Percentiles rank a stretch among this genome's conserved stretches.
These are phyloP conservation scores for Sclerospora graminicola DNA, from an alignment of 352 stramenopile species.

Conservation along the genomic window DNA sequence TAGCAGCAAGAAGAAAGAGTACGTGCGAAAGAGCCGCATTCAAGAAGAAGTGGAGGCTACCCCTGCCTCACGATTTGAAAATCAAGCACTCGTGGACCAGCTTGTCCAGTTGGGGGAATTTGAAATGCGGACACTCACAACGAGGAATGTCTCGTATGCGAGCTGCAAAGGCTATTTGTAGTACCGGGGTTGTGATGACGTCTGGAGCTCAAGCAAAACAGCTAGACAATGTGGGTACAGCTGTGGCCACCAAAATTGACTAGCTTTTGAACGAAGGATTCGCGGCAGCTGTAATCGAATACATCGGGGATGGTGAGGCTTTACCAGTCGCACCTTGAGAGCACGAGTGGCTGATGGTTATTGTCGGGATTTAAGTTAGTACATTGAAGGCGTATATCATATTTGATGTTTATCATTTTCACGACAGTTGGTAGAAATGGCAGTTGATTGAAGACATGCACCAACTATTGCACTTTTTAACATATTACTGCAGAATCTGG, in stretches of 20 bases:
- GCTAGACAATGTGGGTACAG: conserved; percentile 37
- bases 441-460: conserved; percentile 11
- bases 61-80: conserved; percentile 27
- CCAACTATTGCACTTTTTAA: neutral
- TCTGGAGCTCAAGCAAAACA: conserved; percentile 45
- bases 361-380: neutral
- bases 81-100: conserved; percentile 52
- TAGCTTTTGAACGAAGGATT: conserved; percentile 44
- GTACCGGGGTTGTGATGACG: conserved; percentile 32
- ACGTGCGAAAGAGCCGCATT: conserved; percentile 24
- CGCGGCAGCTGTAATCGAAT: conserved; percentile 36
- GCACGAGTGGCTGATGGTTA: neutral
- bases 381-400: too few relatives aligned
- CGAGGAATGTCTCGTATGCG: conserved; percentile 43
- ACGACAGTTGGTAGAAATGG: neutral
- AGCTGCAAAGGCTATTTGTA: conserved; percentile 44
- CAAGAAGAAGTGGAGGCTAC: conserved; percentile 32
- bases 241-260: conserved; percentile 47
- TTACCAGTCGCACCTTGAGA: conserved; percentile 9
- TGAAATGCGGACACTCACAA: conserved; percentile 42
- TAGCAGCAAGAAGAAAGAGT: conserved; percentile 20
- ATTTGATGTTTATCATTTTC: too few relatives aligned
- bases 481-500: neutral
- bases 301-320: conserved; percentile 19
- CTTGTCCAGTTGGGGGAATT: conserved; percentile 47